These are phyloP conservation scores for Phaeosphaeriaceae sp. DNA, from an alignment of 2,329 filamentous ascomycete species.

Conservation along the genomic window DNA sequence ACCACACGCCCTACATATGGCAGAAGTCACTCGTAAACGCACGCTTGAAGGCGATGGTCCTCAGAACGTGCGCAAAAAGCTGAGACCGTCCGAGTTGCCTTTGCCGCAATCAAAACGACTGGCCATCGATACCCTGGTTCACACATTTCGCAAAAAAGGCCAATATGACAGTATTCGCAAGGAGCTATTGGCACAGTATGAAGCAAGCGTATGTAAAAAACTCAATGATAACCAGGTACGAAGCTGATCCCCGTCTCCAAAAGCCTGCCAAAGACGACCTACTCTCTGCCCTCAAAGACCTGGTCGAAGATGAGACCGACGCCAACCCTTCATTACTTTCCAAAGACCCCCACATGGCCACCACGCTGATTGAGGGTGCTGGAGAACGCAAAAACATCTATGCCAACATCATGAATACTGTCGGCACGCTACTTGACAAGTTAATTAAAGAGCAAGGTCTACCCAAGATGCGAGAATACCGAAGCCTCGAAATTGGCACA, in stretches of 20 bases:
- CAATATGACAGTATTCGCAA: slow-evolving; percentile 81
- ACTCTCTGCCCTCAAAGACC: slow-evolving; percentile 68
- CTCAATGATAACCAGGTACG: slow-evolving; percentile 2
- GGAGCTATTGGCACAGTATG: slow-evolving; percentile 76
- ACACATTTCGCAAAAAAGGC: slow-evolving; percentile 85
- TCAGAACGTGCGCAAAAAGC: slow-evolving; percentile 58
- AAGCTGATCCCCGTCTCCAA: not conserved
- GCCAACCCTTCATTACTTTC: slow-evolving; percentile 75
- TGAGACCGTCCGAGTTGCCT: slow-evolving; percentile 77
- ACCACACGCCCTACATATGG: slow-evolving; percentile 30
- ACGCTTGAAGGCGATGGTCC: slow-evolving; percentile 36
- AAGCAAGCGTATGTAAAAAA: slow-evolving; percentile 64
- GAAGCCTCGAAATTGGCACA: slow-evolving; percentile 71
- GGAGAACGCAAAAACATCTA: slow-evolving; percentile 80
- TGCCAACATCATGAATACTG: slow-evolving; percentile 70
- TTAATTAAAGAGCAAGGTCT: slow-evolving; percentile 68
- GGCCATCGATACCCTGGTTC: slow-evolving; percentile 76
- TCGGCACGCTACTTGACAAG: slow-evolving; percentile 71
- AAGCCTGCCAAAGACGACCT: slow-evolving; percentile 75
- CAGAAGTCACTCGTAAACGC: slow-evolving; percentile 40
- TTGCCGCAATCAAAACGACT: slow-evolving; percentile 74
- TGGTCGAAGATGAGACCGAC: slow-evolving; percentile 77
- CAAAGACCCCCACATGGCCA: slow-evolving; percentile 75
- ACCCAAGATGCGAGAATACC: slow-evolving; percentile 70
- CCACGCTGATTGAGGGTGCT: slow-evolving; percentile 77